A percentile compares a stretch with the other conserved stretches of the same genome.
These are phyloP conservation scores for Toxoplasma gondii DNA, from an alignment of 169 alveolate species.

Conservation along the genomic window DNA sequence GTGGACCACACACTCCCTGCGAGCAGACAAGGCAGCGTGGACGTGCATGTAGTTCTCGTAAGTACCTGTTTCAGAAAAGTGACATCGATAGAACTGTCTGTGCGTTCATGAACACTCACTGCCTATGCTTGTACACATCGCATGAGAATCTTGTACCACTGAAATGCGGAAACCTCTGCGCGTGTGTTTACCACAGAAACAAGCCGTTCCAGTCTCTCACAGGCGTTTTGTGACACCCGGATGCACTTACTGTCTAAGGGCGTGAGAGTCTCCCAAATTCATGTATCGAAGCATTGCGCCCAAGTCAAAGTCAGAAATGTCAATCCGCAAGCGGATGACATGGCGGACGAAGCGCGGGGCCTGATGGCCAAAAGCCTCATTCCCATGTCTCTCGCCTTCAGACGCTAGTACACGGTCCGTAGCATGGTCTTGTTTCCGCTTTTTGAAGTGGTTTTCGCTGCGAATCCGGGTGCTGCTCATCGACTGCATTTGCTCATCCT, in stretches of 20 bases:
- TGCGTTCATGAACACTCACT: neutral
- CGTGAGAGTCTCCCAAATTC: slow-evolving; percentile 24
- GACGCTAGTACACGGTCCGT: neutral
- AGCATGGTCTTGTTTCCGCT: neutral
- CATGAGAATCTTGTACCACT: neutral
- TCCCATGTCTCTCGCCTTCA: neutral
- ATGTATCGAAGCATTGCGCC: slow-evolving; percentile 56
- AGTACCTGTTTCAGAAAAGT: too few species aligned
- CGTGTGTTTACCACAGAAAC: too few species aligned
- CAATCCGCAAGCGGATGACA: slow-evolving; percentile 61
- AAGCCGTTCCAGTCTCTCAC: too few species aligned
- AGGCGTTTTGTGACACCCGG: too few species aligned
- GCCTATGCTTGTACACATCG: neutral
- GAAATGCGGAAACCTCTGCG: too few species aligned
- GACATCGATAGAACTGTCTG: neutral
- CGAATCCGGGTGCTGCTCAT: neutral
- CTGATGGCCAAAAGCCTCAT: neutral
- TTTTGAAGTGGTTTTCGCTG: neutral
- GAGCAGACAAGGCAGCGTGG: too few species aligned
- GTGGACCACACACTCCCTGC: too few species aligned
- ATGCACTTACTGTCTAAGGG: slow-evolving; percentile 45
- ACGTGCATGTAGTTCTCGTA: too few species aligned
- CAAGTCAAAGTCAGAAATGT: slow-evolving; percentile 55
- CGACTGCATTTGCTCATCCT: slow-evolving; percentile 57
- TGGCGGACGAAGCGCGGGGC: slow-evolving; percentile 42